Base-by-base conservation (phyloP, 495 filamentous ascomycete species). In the Trichoderma virens region DNA sequence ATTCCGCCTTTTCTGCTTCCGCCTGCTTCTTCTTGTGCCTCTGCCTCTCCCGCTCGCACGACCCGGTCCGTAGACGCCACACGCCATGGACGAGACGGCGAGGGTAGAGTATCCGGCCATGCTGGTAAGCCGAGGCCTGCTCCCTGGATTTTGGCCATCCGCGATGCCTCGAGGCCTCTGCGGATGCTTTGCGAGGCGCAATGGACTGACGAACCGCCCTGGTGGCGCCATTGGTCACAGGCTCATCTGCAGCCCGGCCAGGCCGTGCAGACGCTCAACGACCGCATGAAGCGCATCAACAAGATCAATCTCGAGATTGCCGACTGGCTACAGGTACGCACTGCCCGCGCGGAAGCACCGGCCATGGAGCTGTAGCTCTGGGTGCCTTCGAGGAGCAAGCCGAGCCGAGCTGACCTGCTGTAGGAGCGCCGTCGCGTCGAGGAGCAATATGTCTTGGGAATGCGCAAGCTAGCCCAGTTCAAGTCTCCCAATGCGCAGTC, bases 351-450 rank as follows among this genome's bases (percentile, higher is more conserved):
- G 56, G 34, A 66, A 27, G 16, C 4, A 23, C n/a, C 45, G 18
- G 45, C 23, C 18, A 51, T 51, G 45, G n/a, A 25, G 8, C 23
- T 11, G 20, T 23, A 7, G 62, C n/a, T n/a, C n/a, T n/a, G n/a
- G n/a, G n/a, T n/a, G n/a, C n/a, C n/a, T n/a, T n/a, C n/a, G n/a
- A n/a, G n/a, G n/a, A n/a, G n/a, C n/a, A 39, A 23, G 31, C 31
- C 27, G 59, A 61, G 14, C 34, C 34, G 34, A 13, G 6, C 34
- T 35, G 34, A 6, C 65, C 62, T 59, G 43, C 60, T 35, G 64
- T 67, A 97, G 94, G 94, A 99, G 78, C 90, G 95, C 67, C 89
- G 93, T 71, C 89, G 86, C 64, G 83, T 97, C 51, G 95, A 99
- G 78, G 95, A 97, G 74, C 78, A 84, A 68, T 99, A 99, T 76